These are phyloP conservation scores for Verticillium zaregamsianum DNA, from an alignment of 2,329 filamentous ascomycete species.

Conservation along the genomic window DNA sequence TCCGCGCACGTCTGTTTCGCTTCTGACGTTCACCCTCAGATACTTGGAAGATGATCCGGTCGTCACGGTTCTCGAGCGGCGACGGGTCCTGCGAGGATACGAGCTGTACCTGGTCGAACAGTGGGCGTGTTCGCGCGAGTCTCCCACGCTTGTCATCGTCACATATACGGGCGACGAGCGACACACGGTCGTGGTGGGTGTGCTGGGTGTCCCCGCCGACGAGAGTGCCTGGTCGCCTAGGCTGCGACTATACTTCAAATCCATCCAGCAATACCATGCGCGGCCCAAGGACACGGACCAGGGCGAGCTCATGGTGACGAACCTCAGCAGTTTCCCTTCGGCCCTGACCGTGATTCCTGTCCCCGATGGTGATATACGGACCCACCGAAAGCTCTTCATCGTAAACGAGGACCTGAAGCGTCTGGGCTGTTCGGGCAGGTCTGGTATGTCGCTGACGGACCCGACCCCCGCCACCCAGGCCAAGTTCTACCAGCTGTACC, in stretches of 20 bases:
- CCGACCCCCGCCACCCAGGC: constrained; percentile 79
- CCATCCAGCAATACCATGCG: constrained; percentile 80
- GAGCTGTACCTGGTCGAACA: constrained; percentile 95
- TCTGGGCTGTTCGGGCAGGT: constrained; percentile 84
- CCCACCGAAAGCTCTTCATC: constrained; percentile 79
- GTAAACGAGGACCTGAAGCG: constrained; percentile 94
- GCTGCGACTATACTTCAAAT: constrained; percentile 79
- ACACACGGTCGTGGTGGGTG: constrained; percentile 72
- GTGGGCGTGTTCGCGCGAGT: constrained; percentile 89
- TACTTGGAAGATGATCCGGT: constrained; percentile 83
- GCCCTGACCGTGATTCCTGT: constrained; percentile 88
- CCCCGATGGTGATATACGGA: constrained; percentile 78
- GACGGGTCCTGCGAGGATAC: constrained; percentile 71
- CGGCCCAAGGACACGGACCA: constrained; percentile 75
- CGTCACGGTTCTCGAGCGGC: constrained; percentile 70
- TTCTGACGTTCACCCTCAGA: constrained; percentile 25
- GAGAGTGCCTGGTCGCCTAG: constrained; percentile 75
- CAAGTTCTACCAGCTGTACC: constrained; percentile 90
- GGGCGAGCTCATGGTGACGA: constrained; percentile 89
- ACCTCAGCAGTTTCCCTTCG: constrained; percentile 87
- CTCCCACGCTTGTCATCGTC: constrained; percentile 86
- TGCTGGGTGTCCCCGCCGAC: constrained; percentile 78
- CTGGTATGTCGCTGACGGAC: constrained; percentile 73
- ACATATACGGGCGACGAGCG: constrained; percentile 87
- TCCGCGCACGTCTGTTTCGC: background rate